Evolutionary conservation across 768 basidiomycete genomes (phyloP).

Genomic region (Kwoniella pini): DNA sequence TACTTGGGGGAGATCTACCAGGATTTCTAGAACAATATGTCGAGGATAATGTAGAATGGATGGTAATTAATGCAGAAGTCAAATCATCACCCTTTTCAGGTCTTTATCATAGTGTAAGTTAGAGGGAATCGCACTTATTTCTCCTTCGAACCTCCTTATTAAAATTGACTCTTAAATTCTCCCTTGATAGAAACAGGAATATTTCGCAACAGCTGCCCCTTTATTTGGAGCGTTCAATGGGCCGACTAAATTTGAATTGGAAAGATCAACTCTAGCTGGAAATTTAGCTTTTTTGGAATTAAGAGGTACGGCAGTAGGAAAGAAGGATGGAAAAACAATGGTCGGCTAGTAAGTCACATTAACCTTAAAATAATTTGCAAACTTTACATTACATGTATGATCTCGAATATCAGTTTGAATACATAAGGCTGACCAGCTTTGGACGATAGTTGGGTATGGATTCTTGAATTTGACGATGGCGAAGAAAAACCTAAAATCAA

Average conservation of each 20-base stretch:
- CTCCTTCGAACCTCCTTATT: too few species aligned
- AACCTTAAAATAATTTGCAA: too few species aligned
- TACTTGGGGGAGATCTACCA: background rate
- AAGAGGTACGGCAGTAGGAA: background rate
- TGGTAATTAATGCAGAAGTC: slow-evolving; percentile 1
- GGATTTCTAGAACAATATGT: background rate
- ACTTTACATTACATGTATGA: too few species aligned
- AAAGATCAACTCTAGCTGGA: background rate
- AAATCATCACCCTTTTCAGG: slow-evolving; percentile 5
- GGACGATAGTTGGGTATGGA: background rate
- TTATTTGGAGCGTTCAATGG: background rate
- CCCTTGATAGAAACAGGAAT: background rate
- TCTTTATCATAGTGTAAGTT: slow-evolving; percentile 4
- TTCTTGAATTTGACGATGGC: slow-evolving; percentile 6
- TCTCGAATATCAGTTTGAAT: background rate
- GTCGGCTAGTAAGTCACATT: slow-evolving; percentile 2
- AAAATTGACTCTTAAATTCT: background rate
- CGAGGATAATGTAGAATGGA: slow-evolving; percentile 2
- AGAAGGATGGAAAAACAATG: slow-evolving; percentile 1
- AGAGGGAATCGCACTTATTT: too few species aligned
- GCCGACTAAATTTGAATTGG: background rate
- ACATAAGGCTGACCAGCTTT: background rate
- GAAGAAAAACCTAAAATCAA: slow-evolving; percentile 2
- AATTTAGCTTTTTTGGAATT: background rate
- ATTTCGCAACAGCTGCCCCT: background rate